Percentiles rank a stretch among this genome's conserved stretches.
These are phyloP conservation scores for Recurvomyces mirabilis DNA, from an alignment of 495 filamentous ascomycete species.

Conservation along the genomic window DNA sequence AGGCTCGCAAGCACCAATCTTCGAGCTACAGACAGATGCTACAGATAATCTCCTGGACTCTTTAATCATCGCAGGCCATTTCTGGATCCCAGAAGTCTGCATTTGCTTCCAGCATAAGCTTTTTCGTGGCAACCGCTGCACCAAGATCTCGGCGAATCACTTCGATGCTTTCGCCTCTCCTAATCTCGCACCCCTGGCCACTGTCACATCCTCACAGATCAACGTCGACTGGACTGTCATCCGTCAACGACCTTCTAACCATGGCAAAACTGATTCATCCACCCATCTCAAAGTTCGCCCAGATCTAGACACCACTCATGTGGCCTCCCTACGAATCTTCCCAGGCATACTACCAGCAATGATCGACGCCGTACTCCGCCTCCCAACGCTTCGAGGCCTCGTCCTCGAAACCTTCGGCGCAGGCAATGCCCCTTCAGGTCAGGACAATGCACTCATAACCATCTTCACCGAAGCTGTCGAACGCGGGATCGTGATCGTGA, in stretches of 20 bases:
- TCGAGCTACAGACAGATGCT: constrained; percentile 85
- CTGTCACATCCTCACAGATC: constrained; percentile 66
- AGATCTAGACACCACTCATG: constrained; percentile 73
- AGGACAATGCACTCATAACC: constrained; percentile 71
- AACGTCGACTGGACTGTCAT: constrained; percentile 75
- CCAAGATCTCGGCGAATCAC: constrained; percentile 76
- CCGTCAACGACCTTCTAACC: constrained; percentile 40
- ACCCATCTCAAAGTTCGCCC: constrained; percentile 45
- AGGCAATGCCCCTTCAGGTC: constrained; percentile 80
- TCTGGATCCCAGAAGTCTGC: constrained; percentile 92
- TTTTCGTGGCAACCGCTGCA: constrained; percentile 82
- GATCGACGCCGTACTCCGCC: constrained; percentile 73
- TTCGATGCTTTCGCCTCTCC: constrained; percentile 83
- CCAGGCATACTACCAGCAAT: constrained; percentile 92
- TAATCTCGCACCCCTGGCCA: constrained; percentile 69
- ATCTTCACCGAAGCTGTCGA: constrained; percentile 67
- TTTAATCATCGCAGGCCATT: constrained; percentile 88
- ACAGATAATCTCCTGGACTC: constrained; percentile 92
- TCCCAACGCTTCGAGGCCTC: constrained; percentile 70
- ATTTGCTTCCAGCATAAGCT: constrained; percentile 90
- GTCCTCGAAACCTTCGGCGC: constrained; percentile 93
- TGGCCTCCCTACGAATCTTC: constrained; percentile 88
- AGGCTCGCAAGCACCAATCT: constrained; percentile 85
- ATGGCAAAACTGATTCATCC: no score
- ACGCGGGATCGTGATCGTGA: constrained; percentile 79